Base-by-base conservation (phyloP, 2,329 filamentous ascomycete genomes). In the Dactylellina sp. region DNA sequence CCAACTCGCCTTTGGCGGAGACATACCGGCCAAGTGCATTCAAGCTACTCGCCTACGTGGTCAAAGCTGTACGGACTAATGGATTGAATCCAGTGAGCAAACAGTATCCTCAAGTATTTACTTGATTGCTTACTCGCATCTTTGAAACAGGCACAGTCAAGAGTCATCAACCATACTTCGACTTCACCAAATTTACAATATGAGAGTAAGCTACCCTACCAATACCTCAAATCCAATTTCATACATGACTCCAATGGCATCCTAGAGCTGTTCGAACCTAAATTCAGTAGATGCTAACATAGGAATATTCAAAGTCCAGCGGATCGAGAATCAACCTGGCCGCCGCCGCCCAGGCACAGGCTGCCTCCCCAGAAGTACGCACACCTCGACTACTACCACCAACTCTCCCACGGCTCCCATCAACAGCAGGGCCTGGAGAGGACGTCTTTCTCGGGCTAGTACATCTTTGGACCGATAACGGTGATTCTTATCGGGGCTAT, bases 401-500 rank as follows among this genome's bases (percentile, higher is more conserved):
- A 18, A 49, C 40, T 12, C 49, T 74, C 7, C 70, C 61, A 25
- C 20, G 39, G 0, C 20, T 74, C 9, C 70, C 70, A 42, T 9
- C 35, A 12, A 20, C 49, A 6, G 62, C 50, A 28, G 9, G 28
- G 4, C 32, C 61, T 25, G 70, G 70, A 18, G 50, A 40, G 20
- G 70, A 74, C 32, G 3, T 62, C 9, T 44, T 66, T 39, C 5
- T 24, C n/a, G 32, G 39, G 2, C 16, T 61, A 3, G 53, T 35
- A n/a, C 52, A 61, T 20, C 22, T 74, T 18, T 74, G 70, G 70
- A 37, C 42, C 11, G 40, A 64, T n/a, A 32, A 55, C 11, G 18
- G 11, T 7, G 25, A 37, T 25, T 60, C 37, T n/a, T 55, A 55
- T 1, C 24, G 52, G 20, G 39, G 61, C 32, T 40, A 66, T 7